Percentiles rank a stretch among this genome's conserved stretches.
Evolutionary conservation across 306 rosid genomes (phyloP).

Genomic region (Ochetophila trinervis): DNA sequence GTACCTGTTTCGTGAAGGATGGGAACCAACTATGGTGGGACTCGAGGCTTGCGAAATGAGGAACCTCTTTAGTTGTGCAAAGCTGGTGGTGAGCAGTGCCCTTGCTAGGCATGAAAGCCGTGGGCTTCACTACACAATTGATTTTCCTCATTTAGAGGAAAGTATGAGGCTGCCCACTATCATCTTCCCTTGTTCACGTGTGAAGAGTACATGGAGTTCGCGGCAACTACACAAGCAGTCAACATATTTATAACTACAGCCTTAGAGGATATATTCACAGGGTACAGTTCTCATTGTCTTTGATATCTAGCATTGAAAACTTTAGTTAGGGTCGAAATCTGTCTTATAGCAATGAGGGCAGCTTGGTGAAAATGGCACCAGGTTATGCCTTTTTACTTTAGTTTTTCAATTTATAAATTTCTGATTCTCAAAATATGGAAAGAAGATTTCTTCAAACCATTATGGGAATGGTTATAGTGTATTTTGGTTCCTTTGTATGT

Average conservation of each 20-base stretch:
- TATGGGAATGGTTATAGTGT: neutral
- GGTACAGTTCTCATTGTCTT: no score
- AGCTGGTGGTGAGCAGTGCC: slow-evolving; percentile 83
- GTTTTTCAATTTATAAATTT: no score
- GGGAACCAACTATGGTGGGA: slow-evolving; percentile 80
- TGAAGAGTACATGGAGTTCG: slow-evolving; percentile 72
- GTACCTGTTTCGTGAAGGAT: slow-evolving; percentile 59
- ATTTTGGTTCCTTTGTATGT: neutral
- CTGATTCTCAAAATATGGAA: no score
- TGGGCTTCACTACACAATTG: slow-evolving; percentile 82
- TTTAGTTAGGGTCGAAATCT: neutral
- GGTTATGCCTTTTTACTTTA: no score
- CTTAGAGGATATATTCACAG: neutral
- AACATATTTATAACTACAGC: slow-evolving; percentile 19
- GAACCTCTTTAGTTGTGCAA: slow-evolving; percentile 88
- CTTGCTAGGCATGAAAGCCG: slow-evolving; percentile 91
- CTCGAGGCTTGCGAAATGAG: slow-evolving; percentile 90
- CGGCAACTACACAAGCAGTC: slow-evolving; percentile 72
- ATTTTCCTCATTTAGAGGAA: slow-evolving; percentile 84
- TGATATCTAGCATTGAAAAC: neutral
- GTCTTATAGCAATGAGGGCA: neutral
- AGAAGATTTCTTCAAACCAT: neutral
- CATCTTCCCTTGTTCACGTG: slow-evolving; percentile 67
- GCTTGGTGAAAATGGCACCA: no score
- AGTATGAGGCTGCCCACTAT: slow-evolving; percentile 91